phyloP scores from a whole-genome alignment of 2,329 filamentous ascomycete species.

The Diaporthe vaccinii region DNA sequence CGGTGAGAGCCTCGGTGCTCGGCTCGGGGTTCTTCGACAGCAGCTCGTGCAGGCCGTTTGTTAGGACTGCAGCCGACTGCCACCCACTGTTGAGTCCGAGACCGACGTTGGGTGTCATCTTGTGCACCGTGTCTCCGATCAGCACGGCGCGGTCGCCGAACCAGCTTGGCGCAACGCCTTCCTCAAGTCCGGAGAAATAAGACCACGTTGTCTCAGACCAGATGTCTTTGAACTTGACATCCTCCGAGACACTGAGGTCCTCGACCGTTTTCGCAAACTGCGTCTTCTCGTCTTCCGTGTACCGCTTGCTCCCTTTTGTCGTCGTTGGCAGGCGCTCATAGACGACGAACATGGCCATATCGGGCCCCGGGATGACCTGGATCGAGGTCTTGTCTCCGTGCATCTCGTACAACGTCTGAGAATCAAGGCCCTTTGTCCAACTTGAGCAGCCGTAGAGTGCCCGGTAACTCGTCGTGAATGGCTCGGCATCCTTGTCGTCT shows the following conservation, averaged over 20 bases:
- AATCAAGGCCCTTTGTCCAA: conserved; percentile 29
- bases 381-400: conserved; percentile 37
- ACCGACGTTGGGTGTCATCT: conserved; percentile 44
- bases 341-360: conserved; percentile 40
- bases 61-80: conserved; percentile 43
- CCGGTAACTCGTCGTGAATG: conserved; percentile 41
- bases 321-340: conserved; percentile 41
- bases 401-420: conserved; percentile 39
- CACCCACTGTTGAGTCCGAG: conserved; percentile 45
- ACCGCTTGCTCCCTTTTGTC: conserved; percentile 37
- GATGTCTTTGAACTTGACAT: conserved; percentile 40
- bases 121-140: conserved; percentile 45
- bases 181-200: conserved; percentile 41
- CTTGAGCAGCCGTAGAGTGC: conserved; percentile 41
- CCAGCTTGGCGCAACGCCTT: conserved; percentile 42
- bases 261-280: conserved; percentile 33
- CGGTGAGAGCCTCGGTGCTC: conserved; percentile 36
- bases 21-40: conserved; percentile 31
- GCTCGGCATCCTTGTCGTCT: conserved; percentile 35
- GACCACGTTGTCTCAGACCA: conserved; percentile 35
- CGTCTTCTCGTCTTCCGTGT: conserved; percentile 40
- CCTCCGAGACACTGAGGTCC: conserved; percentile 39
- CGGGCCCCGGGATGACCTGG: conserved; percentile 36
- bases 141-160: conserved; percentile 43
- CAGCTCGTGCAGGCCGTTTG: conserved; percentile 40